phyloP scores from a whole-genome alignment of 148 eudicot genomes.

The Cornus controversa region DNA sequence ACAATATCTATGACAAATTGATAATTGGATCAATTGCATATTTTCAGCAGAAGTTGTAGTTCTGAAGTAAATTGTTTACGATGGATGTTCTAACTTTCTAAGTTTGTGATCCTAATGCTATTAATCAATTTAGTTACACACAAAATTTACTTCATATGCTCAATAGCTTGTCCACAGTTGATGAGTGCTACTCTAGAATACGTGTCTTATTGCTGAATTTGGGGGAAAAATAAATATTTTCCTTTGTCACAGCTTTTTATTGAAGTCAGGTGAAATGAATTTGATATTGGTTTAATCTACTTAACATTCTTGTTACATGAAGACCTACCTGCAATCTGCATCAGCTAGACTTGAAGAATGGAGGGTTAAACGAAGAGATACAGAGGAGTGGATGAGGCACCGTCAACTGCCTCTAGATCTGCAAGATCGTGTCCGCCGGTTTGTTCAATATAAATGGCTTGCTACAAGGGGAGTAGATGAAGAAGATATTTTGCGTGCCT shows the following conservation, averaged over 20 bases:
- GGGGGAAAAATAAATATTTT: background rate
- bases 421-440: conserved; percentile 77
- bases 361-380: conserved; percentile 76
- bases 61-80: background rate
- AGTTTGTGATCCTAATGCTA: background rate
- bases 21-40: too few species aligned
- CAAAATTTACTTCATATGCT: background rate
- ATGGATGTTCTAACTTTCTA: background rate
- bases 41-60: background rate
- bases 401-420: conserved; percentile 80
- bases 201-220: background rate
- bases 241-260: background rate
- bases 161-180: background rate
- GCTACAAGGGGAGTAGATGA: conserved; percentile 98
- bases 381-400: conserved; percentile 96
- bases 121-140: background rate
- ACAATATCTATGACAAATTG: too few species aligned
- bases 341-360: conserved; percentile 84
- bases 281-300: background rate
- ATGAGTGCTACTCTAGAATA: background rate
- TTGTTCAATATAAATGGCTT: conserved; percentile 88
- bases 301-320: conserved; percentile 4
- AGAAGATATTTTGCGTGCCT: conserved; percentile 59
- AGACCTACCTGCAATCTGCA: conserved; percentile 75
- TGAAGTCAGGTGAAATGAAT: background rate